Evolutionary conservation across 2,329 filamentous ascomycete genomes (phyloP), one percentile per base, ranked within the genome.

Genomic region (Myriosclerotinia curreyana): DNA sequence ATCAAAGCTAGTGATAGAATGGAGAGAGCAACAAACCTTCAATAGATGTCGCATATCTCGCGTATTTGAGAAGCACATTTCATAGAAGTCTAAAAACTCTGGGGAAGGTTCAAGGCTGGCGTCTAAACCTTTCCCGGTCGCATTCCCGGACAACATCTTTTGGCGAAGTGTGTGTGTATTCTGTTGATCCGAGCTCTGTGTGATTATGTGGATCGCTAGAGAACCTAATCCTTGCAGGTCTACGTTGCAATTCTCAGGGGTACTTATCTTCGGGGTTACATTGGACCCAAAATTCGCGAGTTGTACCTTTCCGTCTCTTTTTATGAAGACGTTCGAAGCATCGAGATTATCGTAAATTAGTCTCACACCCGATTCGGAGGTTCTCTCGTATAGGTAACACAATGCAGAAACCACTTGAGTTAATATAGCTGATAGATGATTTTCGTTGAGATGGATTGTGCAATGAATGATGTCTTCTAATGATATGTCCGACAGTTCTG

Each of bases 381-480:
- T 54, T n/a, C 51, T 54, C 17, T 54, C 12, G 4, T 54, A 7
- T 15, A 54, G 6, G 22, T 40, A 38, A 54, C 0, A 54, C 12
- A 54, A 28, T 36, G 28, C 17, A n/a, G 20, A 14, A 11, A 54
- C 7, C 8, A 54, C 8, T 20, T 54, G 28, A n/a, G 6, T 36
- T 9, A 54, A 17, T n/a, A 54, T 11, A 38, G 51, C 20, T 22
- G 28, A 22, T 36, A 54, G 5, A 38, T 54, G 28, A 54, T 54
- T 0, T 54, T 54, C 34, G 3, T 14, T 36, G 17, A 54, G 20
- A n/a, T 40, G 20, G 8, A 54, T 49, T 36, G 28, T 54, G n/a
- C 34, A 34, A 38, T 54, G 8, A 40, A 54, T 54, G 22, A 54
- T 54, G 14, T 54, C 51, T 36, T 54, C 28, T 31, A 54, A 54